A percentile compares a stretch with the other conserved stretches of the same genome.
These are phyloP conservation scores for Heritiera fomes DNA, from an alignment of 345 rosid genomes.

Conservation along the genomic window DNA sequence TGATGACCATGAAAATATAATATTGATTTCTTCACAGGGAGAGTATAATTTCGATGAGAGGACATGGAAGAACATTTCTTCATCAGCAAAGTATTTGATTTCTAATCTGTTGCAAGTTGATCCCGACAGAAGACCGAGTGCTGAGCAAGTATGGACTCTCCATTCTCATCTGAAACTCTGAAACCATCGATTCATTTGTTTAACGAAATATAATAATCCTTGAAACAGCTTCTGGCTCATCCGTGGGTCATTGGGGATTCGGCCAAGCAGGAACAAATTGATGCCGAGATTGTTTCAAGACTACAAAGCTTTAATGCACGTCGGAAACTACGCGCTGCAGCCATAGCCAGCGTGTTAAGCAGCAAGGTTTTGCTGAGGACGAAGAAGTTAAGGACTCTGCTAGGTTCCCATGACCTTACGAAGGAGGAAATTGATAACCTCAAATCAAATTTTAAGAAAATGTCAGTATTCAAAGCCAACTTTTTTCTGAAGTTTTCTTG, in stretches of 20 bases:
- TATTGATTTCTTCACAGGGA: constrained; percentile 35
- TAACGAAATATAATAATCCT: too few species aligned
- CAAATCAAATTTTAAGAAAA: constrained; percentile 42
- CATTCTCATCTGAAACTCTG: neutral
- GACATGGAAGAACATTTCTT: constrained; percentile 62
- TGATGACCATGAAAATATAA: neutral
- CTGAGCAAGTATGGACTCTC: constrained; percentile 39
- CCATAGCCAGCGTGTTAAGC: constrained; percentile 62
- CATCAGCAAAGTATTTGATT: constrained; percentile 62
- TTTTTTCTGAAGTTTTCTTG: neutral
- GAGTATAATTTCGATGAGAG: constrained; percentile 60
- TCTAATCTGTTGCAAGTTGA: constrained; percentile 56
- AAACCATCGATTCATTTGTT: neutral
- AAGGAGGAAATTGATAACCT: constrained; percentile 57
- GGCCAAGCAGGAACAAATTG: constrained; percentile 62
- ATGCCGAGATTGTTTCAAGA: constrained; percentile 58
- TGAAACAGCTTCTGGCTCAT: constrained; percentile 20
- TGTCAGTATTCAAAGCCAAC: constrained; percentile 33
- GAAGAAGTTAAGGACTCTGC: constrained; percentile 51
- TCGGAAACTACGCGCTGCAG: constrained; percentile 60
- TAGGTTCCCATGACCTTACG: constrained; percentile 58
- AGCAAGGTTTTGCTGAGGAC: constrained; percentile 56
- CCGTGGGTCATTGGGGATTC: constrained; percentile 69
- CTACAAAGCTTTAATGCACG: constrained; percentile 61
- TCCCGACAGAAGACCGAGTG: constrained; percentile 61